Percentiles rank a stretch among this genome's conserved stretches.
Evolutionary conservation across 2,329 filamentous ascomycete genomes (phyloP).

Genomic region (Hypoxylon sp.): DNA sequence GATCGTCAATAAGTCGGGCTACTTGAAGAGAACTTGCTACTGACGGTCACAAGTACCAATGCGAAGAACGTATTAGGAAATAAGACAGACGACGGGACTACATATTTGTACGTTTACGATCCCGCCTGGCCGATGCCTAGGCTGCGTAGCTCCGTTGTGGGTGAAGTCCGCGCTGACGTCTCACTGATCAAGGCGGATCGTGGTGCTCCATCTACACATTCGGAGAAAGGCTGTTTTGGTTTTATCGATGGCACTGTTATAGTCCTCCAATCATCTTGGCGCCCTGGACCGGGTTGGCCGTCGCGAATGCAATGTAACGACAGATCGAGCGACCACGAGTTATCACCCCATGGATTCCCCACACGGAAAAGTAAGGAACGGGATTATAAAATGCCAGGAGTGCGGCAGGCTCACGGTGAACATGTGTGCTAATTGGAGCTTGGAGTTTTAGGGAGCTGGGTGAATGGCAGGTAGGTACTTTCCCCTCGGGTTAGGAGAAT

Average conservation of each 20-base stretch:
- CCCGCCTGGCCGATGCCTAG: constrained; percentile 13
- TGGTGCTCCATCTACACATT: constrained; percentile 40
- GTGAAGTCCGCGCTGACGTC: constrained; percentile 8
- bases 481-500: background rate
- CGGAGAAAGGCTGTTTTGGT: constrained; percentile 24
- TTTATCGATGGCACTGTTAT: constrained; percentile 1
- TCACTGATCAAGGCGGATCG: constrained; percentile 40
- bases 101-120: constrained; percentile 24
- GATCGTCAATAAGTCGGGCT: background rate
- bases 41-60: background rate
- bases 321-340: constrained; percentile 29
- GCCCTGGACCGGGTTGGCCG: constrained; percentile 5
- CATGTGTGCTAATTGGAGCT: constrained; percentile 1
- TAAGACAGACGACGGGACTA: background rate
- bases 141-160: constrained; percentile 1
- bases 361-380: constrained; percentile 31
- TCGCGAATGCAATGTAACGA: constrained; percentile 36
- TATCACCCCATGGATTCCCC: constrained; percentile 30
- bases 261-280: constrained; percentile 27
- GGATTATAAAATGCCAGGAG: constrained; percentile 34
- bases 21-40: background rate
- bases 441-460: background rate
- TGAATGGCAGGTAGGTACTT: background rate
- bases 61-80: background rate
- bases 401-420: background rate